These are phyloP conservation scores for Gomphus sp. DNA, from an alignment of 1,284 basidiomycete genomes.

Conservation along the genomic window DNA sequence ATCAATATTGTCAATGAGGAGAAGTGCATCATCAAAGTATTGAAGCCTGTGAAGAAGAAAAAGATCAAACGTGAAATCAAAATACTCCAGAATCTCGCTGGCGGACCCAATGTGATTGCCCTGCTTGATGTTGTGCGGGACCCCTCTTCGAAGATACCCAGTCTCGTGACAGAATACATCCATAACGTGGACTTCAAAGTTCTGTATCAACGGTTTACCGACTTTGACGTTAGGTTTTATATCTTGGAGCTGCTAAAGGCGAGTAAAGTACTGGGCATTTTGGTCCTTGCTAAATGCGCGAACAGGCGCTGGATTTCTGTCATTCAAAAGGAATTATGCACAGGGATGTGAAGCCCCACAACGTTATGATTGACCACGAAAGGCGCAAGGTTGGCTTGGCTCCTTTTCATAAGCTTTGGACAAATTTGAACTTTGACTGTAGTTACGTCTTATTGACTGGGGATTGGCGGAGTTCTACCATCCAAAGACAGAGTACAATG, in stretches of 20 bases:
- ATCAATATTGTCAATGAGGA: slow-evolving; percentile 89
- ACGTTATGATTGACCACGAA: slow-evolving; percentile 99
- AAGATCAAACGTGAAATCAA: slow-evolving; percentile 99
- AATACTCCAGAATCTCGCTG: slow-evolving; percentile 94
- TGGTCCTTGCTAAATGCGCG: slow-evolving; percentile 5
- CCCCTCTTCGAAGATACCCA: slow-evolving; percentile 90
- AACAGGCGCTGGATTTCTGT: slow-evolving; percentile 90
- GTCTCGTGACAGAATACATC: slow-evolving; percentile 96
- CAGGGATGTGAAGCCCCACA: slow-evolving; percentile 97
- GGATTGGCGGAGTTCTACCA: slow-evolving; percentile 98
- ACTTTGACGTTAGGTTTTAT: slow-evolving; percentile 94
- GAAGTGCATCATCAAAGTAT: slow-evolving; percentile 97
- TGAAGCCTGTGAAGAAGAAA: slow-evolving; percentile 99
- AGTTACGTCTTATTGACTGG: slow-evolving; percentile 98
- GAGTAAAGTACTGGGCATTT: slow-evolving; percentile 11
- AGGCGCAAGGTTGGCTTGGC: slow-evolving; percentile 69
- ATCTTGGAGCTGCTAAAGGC: slow-evolving; percentile 96
- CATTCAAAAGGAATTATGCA: slow-evolving; percentile 99
- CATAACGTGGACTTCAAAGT: slow-evolving; percentile 99
- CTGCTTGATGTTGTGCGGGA: slow-evolving; percentile 95
- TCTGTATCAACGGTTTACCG: slow-evolving; percentile 90
- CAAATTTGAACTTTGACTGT: slow-evolving; percentile 1
- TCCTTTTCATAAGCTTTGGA: not conserved
- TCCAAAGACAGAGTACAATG: slow-evolving; percentile 96
- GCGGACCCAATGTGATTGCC: slow-evolving; percentile 81